Conservation (phyloP, 2,329 filamentous ascomycete species). For the Ophiostoma novo-ulmi region DNA sequence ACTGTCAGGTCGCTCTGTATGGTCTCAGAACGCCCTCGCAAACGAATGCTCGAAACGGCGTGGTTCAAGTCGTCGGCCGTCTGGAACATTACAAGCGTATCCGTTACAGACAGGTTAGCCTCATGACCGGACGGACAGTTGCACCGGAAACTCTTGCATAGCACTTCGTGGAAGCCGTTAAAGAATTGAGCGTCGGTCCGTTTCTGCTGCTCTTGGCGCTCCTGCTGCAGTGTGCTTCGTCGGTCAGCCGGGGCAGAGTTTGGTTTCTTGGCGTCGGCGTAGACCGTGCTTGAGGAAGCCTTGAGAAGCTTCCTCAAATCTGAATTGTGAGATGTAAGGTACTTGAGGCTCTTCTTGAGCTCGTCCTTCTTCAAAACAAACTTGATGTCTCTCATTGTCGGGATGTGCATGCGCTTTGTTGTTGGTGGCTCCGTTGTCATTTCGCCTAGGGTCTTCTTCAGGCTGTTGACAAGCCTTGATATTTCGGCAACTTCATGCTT, state of each 20-base stretch:
- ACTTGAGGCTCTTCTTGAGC: neutral
- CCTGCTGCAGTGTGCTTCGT: conserved; percentile 12
- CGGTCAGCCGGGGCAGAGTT: neutral
- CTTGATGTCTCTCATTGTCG: neutral
- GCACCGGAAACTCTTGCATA: conserved; percentile 25
- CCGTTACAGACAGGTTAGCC: conserved; percentile 26
- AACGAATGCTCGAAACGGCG: neutral
- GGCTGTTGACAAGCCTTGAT: conserved; percentile 17
- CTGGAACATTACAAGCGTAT: conserved; percentile 26
- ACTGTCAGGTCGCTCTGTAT: neutral
- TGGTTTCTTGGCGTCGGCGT: conserved; percentile 20
- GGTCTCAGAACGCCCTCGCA: neutral
- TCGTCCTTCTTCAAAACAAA: neutral
- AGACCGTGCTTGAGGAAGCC: conserved; percentile 22
- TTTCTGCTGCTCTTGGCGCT: neutral
- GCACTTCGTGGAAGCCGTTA: conserved; percentile 25
- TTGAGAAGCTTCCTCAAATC: conserved; percentile 19
- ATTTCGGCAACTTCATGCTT: conserved; percentile 25
- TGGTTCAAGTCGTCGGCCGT: conserved; percentile 11
- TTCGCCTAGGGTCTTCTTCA: conserved; percentile 19
- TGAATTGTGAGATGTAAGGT: neutral
- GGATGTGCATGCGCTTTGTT: conserved; percentile 9
- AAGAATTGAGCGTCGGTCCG: conserved; percentile 21
- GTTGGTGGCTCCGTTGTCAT: conserved; percentile 19
- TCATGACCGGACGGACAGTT: conserved; percentile 23